phyloP scores from a whole-genome alignment of 441 rosid genomes.

The Erodium moschatum region DNA sequence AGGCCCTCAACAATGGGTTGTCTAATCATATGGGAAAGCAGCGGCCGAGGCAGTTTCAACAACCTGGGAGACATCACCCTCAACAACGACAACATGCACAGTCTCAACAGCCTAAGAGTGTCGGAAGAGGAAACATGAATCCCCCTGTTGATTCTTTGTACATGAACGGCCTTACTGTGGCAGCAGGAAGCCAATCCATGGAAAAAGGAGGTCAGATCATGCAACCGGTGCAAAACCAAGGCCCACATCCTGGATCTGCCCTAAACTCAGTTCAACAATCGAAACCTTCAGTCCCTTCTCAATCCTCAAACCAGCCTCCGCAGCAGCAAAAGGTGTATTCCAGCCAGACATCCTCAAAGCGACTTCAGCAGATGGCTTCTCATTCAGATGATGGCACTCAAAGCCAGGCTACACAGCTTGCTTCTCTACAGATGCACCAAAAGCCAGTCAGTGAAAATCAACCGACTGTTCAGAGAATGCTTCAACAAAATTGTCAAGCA shows the following conservation, averaged over 20 bases:
- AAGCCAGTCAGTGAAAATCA: conserved; percentile 60
- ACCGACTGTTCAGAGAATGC: conserved; percentile 45
- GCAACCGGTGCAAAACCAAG: conserved; percentile 58
- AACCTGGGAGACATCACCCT: conserved; percentile 59
- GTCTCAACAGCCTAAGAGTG: conserved; percentile 43
- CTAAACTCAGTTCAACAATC: conserved; percentile 32
- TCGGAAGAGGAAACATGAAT: conserved; percentile 70
- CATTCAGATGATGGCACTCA: background rate
- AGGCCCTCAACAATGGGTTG: conserved; percentile 43
- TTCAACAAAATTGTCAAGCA: conserved; percentile 46
- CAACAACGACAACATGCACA: conserved; percentile 35
- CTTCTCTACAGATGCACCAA: conserved; percentile 34
- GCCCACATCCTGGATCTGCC: conserved; percentile 47
- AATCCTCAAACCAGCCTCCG: conserved; percentile 36
- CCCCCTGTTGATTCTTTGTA: conserved; percentile 50
- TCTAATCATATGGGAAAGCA: conserved; percentile 79
- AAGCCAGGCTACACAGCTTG: conserved; percentile 16
- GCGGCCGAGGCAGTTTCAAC: conserved; percentile 71
- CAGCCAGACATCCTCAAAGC: conserved; percentile 29
- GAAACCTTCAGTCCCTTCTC: conserved; percentile 42
- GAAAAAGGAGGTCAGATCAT: conserved; percentile 64
- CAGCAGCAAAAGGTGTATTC: conserved; percentile 37
- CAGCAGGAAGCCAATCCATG: conserved; percentile 50
- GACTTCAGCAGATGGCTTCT: conserved; percentile 28
- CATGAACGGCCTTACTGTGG: conserved; percentile 47